These are phyloP conservation scores for Candida methanosorbosa DNA, from an alignment of 805 yeast genomes.

Conservation along the genomic window DNA sequence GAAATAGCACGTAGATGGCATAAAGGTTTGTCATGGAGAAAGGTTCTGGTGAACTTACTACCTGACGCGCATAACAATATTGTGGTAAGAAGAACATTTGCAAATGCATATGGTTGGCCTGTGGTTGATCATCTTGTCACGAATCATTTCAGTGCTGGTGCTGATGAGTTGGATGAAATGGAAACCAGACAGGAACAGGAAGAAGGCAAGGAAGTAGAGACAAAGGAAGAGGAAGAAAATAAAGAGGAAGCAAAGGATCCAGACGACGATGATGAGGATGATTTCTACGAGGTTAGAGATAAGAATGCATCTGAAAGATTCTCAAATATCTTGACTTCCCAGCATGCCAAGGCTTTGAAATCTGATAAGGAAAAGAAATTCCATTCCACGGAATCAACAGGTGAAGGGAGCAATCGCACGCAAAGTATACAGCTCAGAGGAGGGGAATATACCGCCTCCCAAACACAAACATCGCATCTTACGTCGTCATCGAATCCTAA, in stretches of 20 bases:
- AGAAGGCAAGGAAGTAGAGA: conserved; percentile 3
- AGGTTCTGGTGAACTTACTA: conserved; percentile 73
- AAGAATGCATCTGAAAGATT: conserved; percentile 6
- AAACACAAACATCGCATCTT: not conserved
- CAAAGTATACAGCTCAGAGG: too few relatives aligned
- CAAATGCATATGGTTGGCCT: conserved; percentile 94
- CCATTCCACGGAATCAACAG: not conserved
- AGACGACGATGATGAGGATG: conserved; percentile 5
- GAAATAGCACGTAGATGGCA: conserved; percentile 87
- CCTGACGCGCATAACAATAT: conserved; percentile 97
- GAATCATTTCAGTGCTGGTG: conserved; percentile 41
- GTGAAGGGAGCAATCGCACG: conserved; percentile 1
- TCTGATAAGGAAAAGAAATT: conserved; percentile 27
- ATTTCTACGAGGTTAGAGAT: conserved; percentile 3
- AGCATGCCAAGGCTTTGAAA: conserved; percentile 26
- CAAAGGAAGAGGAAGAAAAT: not conserved
- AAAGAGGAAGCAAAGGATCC: conserved; percentile 3
- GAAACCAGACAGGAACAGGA: conserved; percentile 6
- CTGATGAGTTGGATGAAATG: conserved; percentile 1
- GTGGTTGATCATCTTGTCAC: conserved; percentile 76
- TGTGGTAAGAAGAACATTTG: conserved; percentile 77
- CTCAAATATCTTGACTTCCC: conserved; percentile 19
- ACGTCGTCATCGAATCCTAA: not conserved
- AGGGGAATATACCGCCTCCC: not conserved
- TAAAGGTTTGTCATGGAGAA: conserved; percentile 76